Percentiles rank a stretch among this genome's conserved stretches.
phyloP scores from a whole-genome alignment of 164 flowering plant species.

The Vitis amurensis region DNA sequence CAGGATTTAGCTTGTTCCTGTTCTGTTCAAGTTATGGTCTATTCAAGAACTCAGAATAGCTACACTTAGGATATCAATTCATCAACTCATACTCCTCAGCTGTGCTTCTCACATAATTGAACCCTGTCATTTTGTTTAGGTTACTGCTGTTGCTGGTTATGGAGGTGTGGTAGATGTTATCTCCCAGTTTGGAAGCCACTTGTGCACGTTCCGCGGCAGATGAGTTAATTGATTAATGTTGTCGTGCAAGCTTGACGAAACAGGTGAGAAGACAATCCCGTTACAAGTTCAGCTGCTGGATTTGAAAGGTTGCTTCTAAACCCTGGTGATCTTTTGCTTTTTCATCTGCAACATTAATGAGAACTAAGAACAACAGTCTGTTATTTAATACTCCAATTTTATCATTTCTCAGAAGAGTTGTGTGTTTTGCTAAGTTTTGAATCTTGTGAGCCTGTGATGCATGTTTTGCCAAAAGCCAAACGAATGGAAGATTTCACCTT shows the following conservation, averaged over 20 bases:
- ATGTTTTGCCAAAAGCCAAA: too few species aligned
- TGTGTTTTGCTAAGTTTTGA: too few species aligned
- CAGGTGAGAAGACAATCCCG: background rate
- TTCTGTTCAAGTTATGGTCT: background rate
- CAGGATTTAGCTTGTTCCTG: too few species aligned
- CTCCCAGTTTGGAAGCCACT: slow-evolving; percentile 91
- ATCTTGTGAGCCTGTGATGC: too few species aligned
- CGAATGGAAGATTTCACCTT: too few species aligned
- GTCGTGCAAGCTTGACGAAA: background rate
- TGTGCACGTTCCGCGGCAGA: slow-evolving; percentile 71
- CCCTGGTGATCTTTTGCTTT: too few species aligned
- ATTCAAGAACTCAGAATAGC: background rate
- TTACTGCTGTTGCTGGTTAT: slow-evolving; percentile 83
- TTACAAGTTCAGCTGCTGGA: too few species aligned
- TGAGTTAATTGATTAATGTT: slow-evolving; percentile 9
- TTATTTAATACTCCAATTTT: too few species aligned
- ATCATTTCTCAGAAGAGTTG: too few species aligned
- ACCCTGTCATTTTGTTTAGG: slow-evolving; percentile 42
- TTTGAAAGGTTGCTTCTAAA: too few species aligned
- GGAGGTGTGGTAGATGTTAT: slow-evolving; percentile 91
- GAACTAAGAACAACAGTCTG: too few species aligned
- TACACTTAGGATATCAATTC: background rate
- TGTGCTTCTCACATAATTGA: background rate
- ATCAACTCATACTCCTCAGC: background rate
- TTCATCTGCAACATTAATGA: too few species aligned